phyloP scores from a whole-genome alignment of 129 eudicot genomes.

The Chrysanthemum seticuspe region DNA sequence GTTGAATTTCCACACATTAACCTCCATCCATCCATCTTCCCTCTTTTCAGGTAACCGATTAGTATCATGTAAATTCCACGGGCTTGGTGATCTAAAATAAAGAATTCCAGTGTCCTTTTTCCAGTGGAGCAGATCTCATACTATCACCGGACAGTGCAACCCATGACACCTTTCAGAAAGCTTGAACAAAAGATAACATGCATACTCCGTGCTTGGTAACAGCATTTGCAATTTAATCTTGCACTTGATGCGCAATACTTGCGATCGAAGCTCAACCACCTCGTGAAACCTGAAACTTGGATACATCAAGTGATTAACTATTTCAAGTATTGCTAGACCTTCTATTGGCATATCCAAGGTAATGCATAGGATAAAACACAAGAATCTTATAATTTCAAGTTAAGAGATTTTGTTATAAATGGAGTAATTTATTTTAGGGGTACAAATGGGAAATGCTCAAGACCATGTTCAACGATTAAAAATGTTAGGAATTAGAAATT shows the following conservation, averaged over 20 bases:
- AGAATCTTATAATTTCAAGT: not conserved
- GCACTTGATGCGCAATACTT: not conserved
- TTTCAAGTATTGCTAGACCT: not conserved
- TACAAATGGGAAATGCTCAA: too few relatives aligned
- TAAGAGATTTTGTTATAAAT: not conserved
- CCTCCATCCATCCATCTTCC: conserved; percentile 23
- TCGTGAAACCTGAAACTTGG: not conserved
- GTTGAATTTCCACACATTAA: conserved; percentile 9
- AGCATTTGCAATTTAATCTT: not conserved
- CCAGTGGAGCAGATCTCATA: not conserved
- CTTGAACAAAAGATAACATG: conserved; percentile 2
- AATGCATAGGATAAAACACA: not conserved
- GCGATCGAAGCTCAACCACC: not conserved
- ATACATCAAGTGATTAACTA: not conserved
- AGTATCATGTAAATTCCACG: not conserved
- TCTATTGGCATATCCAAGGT: not conserved
- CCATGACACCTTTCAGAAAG: conserved; percentile 10
- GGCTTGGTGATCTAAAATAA: conserved; percentile 8
- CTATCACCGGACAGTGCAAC: conserved; percentile 7
- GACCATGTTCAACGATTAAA: too few relatives aligned
- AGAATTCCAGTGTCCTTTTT: not conserved
- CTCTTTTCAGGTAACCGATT: not conserved
- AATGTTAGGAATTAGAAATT: too few relatives aligned
- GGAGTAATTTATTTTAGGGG: not conserved
- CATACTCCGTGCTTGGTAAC: too few relatives aligned